Evolutionary conservation across 345 rosid genomes (phyloP).

Genomic region (Jatropha curcas): DNA sequence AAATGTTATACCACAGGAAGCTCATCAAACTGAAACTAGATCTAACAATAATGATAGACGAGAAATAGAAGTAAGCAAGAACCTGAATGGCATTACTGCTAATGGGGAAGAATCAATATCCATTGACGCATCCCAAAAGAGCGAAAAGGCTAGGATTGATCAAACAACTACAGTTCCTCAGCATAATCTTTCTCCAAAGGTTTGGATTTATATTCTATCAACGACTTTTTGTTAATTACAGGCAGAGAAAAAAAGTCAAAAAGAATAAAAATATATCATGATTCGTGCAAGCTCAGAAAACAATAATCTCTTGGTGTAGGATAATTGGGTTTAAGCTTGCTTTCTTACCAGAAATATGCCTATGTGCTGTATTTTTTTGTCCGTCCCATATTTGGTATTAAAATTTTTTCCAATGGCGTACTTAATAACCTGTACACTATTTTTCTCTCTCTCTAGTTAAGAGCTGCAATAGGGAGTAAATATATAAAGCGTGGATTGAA

Average conservation of each 20-base stretch:
- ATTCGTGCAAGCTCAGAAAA: not conserved
- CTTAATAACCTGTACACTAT: not conserved
- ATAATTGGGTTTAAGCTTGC: conserved; percentile 5
- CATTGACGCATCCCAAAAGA: conserved; percentile 10
- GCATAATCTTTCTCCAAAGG: conserved; percentile 40
- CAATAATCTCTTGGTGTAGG: not conserved
- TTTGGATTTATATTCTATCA: conserved; percentile 14
- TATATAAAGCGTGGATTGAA: conserved; percentile 22
- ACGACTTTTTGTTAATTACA: not conserved
- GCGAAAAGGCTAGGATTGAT: conserved; percentile 14
- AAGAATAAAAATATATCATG: not conserved
- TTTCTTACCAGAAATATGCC: not conserved
- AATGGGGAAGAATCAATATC: conserved; percentile 21
- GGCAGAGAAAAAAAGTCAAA: not conserved
- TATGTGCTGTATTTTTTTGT: not conserved
- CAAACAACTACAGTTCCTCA: conserved; percentile 10
- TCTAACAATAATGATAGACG: conserved; percentile 18
- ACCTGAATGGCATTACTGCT: conserved; percentile 17
- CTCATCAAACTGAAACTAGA: conserved; percentile 27
- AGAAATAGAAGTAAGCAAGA: conserved; percentile 21
- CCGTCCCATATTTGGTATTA: not conserved
- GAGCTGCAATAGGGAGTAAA: conserved; percentile 23
- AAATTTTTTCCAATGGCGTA: not conserved
- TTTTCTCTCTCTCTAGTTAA: conserved; percentile 28
- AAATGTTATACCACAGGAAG: conserved; percentile 24